Base-by-base conservation (phyloP, 441 rosid species). In the Mallotus repandus region DNA sequence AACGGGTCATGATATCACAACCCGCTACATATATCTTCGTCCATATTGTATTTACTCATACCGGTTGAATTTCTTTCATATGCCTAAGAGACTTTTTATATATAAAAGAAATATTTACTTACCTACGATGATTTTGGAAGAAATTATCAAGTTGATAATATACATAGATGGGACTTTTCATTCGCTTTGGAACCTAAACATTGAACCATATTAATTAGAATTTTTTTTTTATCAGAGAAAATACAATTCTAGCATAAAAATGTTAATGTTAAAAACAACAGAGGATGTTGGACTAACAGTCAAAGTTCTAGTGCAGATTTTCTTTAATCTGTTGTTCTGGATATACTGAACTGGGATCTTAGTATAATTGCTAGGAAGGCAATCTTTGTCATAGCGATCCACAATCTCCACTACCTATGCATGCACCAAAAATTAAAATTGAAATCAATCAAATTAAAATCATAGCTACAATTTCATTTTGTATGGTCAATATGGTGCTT, bases 121-220 rank as follows among this genome's bases (percentile, higher is more conserved):
- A 92, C 97, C 90, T 79, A 63, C 97, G 91, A 78, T 91, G 97
- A 81, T 93, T 93, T 81, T 93, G 98, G 74, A 88, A 93, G 80
- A 89, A 93, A 77, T 93, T 89, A 55, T 89, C 94, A 60, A 93
- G 96, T 81, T 93, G 90, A 84, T 93, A 93, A 79, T 93, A 93
- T 15, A 91, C 86, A 80, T 82, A 91, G 74, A 93, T 66, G 62
- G 98, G 98, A 56, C 74, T 76, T 85, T 86, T 88, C 98, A 93
- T 93, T 9, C 0, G 84, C 86, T 89, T 91, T 11, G 82, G 60
- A 58, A 89, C 97, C 97, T 91, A 74, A 41, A 45, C 56, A 29
- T 29, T 15, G 1, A 16, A 16, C 21, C 43, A 22, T n/a, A n/a
- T 16, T 38, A 6, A 38, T 32, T 45, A 13, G 5, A 13, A 53